Evolutionary conservation across 257 asterid genomes (phyloP).

Genomic region (Handroanthus guayacan): DNA sequence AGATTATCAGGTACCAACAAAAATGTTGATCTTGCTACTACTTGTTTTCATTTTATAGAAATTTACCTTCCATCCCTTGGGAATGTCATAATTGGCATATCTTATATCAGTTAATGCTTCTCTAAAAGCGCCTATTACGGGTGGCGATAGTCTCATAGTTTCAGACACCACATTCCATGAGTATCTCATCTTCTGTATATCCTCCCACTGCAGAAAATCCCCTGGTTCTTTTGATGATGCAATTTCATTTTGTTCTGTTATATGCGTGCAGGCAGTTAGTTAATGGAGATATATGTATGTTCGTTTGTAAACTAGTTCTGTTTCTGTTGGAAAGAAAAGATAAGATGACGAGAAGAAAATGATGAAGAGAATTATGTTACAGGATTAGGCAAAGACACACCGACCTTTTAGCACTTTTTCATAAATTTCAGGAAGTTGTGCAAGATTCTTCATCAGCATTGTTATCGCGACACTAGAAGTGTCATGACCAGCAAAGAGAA

Average conservation of each 20-base stretch:
- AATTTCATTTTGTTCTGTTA: conserved; percentile 68
- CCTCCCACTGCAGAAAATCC: conserved; percentile 75
- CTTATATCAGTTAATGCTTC: conserved; percentile 63
- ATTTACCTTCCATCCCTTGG: conserved; percentile 90
- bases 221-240: conserved; percentile 54
- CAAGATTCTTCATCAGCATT: conserved; percentile 66
- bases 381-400: conserved; percentile 1
- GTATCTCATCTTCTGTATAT: conserved; percentile 83
- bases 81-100: conserved; percentile 73
- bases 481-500: conserved; percentile 86
- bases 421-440: conserved; percentile 64
- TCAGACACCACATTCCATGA: conserved; percentile 81
- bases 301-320: too few relatives aligned
- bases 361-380: too few relatives aligned
- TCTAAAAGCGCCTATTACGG: conserved; percentile 65
- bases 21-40: background rate
- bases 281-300: too few relatives aligned
- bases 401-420: conserved; percentile 66
- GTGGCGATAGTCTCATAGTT: conserved; percentile 61
- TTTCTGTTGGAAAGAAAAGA: too few relatives aligned
- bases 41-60: background rate
- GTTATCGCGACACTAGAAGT: conserved; percentile 68
- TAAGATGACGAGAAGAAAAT: too few relatives aligned
- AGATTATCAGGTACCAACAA: too few relatives aligned
- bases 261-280: background rate